Percentiles rank a stretch among this genome's conserved stretches.
phyloP scores from a whole-genome alignment of 331 rosid species.

The Prunus yedoensis region DNA sequence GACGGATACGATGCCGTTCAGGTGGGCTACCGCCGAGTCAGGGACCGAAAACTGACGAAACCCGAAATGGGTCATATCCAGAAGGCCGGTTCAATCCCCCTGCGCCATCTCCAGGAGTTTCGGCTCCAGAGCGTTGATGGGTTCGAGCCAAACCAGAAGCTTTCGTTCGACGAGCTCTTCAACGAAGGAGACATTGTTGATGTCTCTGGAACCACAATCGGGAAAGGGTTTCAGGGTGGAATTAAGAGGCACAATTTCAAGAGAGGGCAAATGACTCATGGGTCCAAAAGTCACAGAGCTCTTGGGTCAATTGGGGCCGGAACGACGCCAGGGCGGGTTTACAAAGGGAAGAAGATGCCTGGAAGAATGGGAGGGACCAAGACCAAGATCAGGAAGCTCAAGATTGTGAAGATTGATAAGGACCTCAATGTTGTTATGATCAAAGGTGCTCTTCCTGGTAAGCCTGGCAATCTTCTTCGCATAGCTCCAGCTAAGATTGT shows the following conservation, averaged over 20 bases:
- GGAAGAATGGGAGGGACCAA: conserved; percentile 98
- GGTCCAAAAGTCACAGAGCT: conserved; percentile 94
- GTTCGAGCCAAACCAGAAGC: conserved; percentile 64
- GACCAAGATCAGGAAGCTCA: conserved; percentile 83
- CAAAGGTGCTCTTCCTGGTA: conserved; percentile 95
- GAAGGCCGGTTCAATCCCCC: conserved; percentile 75
- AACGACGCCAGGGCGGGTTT: conserved; percentile 88
- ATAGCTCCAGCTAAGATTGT: conserved; percentile 94
- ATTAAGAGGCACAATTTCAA: conserved; percentile 81
- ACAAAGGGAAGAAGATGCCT: conserved; percentile 97
- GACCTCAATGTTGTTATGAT: conserved; percentile 86
- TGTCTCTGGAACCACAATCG: conserved; percentile 87
- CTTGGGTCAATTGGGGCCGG: conserved; percentile 96
- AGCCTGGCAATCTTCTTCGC: conserved; percentile 91
- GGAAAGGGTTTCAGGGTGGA: conserved; percentile 98
- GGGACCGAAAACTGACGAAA: conserved; percentile 79
- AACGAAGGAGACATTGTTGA: conserved; percentile 93
- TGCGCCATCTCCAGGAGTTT: conserved; percentile 96
- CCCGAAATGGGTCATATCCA: conserved; percentile 86
- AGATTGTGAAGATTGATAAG: conserved; percentile 80
- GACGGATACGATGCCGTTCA: conserved; percentile 84
- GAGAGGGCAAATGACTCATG: conserved; percentile 88
- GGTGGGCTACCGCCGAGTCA: conserved; percentile 72
- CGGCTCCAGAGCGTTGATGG: conserved; percentile 57
- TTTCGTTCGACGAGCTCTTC: conserved; percentile 59